phyloP scores from a whole-genome alignment of 2,329 filamentous ascomycete genomes.

The Epichloe coenophiala region DNA sequence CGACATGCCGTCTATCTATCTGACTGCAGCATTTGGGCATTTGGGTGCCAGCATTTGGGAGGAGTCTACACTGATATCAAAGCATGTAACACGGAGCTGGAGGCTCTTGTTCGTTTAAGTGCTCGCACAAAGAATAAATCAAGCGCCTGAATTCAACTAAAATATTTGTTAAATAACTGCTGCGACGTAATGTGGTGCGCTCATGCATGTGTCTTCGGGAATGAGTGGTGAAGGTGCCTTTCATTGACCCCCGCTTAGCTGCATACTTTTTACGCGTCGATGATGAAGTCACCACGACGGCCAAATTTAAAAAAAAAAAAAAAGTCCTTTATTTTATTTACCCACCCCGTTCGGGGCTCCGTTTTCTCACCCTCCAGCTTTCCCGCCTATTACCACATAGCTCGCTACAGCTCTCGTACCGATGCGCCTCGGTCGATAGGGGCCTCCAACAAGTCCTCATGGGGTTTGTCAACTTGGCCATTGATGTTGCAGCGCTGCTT shows the following conservation, averaged over 20 bases:
- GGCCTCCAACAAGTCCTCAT: constrained; percentile 24
- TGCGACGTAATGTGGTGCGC: neutral
- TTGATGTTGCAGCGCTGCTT: constrained; percentile 59
- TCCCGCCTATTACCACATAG: neutral
- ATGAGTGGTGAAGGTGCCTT: neutral
- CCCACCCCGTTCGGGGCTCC: neutral
- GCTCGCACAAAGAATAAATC: neutral
- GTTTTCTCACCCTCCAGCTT: neutral
- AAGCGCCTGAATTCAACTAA: neutral
- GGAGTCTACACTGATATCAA: neutral
- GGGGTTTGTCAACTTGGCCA: constrained; percentile 48
- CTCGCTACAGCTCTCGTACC: constrained; percentile 5
- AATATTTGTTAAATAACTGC: neutral
- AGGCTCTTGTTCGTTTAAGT: neutral
- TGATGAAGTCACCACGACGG: neutral
- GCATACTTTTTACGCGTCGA: neutral
- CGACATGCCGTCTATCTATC: neutral
- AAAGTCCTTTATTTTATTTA: neutral
- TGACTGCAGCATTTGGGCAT: neutral
- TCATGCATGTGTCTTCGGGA: neutral
- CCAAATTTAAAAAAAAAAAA: neutral
- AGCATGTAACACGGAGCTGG: neutral
- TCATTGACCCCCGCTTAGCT: neutral
- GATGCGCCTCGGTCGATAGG: constrained; percentile 13
- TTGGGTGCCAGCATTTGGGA: neutral